These are phyloP conservation scores for Galerina sulciceps DNA, from an alignment of 768 basidiomycete species.

Conservation along the genomic window DNA sequence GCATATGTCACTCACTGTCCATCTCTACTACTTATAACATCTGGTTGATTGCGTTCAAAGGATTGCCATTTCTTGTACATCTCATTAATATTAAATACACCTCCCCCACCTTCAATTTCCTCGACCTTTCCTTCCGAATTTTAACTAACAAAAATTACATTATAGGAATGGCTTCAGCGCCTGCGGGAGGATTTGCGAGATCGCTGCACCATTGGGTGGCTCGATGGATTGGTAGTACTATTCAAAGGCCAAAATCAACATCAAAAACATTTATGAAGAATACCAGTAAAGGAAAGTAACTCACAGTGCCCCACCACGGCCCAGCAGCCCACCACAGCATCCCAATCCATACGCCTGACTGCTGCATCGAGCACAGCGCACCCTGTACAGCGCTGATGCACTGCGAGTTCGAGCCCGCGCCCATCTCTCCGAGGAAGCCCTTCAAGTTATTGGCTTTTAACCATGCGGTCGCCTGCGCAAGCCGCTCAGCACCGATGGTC, in stretches of 20 bases:
- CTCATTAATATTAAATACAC: too few relatives aligned
- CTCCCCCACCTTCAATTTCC: too few relatives aligned
- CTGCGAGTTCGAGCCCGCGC: slow-evolving; percentile 49
- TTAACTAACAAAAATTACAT: slow-evolving; percentile 7
- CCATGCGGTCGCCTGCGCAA: slow-evolving; percentile 61
- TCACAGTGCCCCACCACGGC: slow-evolving; percentile 61
- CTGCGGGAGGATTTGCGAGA: slow-evolving; percentile 58
- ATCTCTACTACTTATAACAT: too few relatives aligned
- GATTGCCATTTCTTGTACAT: too few relatives aligned
- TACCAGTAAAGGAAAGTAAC: slow-evolving; percentile 24
- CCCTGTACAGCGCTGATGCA: slow-evolving; percentile 56
- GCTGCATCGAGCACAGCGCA: slow-evolving; percentile 62
- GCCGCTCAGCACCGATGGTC: slow-evolving; percentile 62
- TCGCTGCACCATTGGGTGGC: slow-evolving; percentile 59
- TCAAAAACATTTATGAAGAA: not conserved
- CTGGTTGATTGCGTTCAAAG: too few relatives aligned
- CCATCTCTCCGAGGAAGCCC: slow-evolving; percentile 69
- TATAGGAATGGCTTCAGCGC: slow-evolving; percentile 59
- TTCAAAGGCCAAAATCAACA: slow-evolving; percentile 3
- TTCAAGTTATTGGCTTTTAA: slow-evolving; percentile 61
- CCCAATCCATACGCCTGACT: slow-evolving; percentile 62
- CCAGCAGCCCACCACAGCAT: slow-evolving; percentile 64
- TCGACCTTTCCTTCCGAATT: too few relatives aligned
- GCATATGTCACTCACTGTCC: too few relatives aligned
- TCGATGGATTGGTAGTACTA: slow-evolving; percentile 66